Evolutionary conservation across 345 rosid genomes (phyloP).

Genomic region (Populus euphratica): DNA sequence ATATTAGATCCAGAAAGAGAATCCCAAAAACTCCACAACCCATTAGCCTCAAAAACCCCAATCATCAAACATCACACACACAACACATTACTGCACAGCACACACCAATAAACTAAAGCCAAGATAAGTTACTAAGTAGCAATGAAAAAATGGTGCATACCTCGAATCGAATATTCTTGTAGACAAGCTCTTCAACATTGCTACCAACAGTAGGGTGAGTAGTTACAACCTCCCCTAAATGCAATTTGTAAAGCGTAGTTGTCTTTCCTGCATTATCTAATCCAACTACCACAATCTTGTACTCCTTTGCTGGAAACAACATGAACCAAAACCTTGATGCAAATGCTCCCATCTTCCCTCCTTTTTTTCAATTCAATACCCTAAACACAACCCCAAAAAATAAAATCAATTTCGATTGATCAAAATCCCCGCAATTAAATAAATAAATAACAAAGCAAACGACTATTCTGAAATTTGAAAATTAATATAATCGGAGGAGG

Average conservation of each 20-base stretch:
- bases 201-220: constrained; percentile 97
- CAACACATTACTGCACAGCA: neutral
- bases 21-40: neutral
- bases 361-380: neutral
- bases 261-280: constrained; percentile 97
- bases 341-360: constrained; percentile 67
- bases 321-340: constrained; percentile 89
- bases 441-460: too few species aligned
- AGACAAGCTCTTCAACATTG: constrained; percentile 94
- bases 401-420: neutral
- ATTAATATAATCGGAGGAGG: too few species aligned
- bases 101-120: neutral
- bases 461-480: too few species aligned
- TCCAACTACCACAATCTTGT: constrained; percentile 95
- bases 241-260: constrained; percentile 91
- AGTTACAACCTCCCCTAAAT: constrained; percentile 90
- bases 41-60: neutral
- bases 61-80: neutral
- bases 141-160: constrained; percentile 22
- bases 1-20: neutral
- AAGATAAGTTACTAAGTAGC: neutral
- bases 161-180: constrained; percentile 94
- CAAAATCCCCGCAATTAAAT: neutral
- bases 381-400: neutral
- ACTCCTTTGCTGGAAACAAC: constrained; percentile 94